A percentile compares a stretch with the other conserved stretches of the same genome.
Conservation (phyloP, 208 protist species). For the Trypanosoma rangeli region DNA sequence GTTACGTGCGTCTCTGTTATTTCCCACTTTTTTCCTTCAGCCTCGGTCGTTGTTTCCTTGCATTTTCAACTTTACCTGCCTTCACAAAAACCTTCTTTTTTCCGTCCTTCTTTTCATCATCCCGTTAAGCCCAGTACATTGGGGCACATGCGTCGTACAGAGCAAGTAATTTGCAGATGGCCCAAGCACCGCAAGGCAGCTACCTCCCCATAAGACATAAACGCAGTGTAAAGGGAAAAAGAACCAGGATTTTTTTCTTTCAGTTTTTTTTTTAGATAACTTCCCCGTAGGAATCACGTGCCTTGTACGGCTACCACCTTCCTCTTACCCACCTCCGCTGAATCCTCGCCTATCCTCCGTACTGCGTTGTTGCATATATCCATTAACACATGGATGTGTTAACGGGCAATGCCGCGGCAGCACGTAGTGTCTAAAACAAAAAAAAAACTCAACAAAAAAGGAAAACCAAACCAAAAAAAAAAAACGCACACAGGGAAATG, state of each 20-base stretch:
- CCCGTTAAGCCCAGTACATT: background rate
- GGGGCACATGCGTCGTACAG: background rate
- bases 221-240: background rate
- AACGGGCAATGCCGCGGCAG: background rate
- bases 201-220: background rate
- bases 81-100: background rate
- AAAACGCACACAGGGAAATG: slow-evolving; percentile 14
- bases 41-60: background rate
- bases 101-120: background rate
- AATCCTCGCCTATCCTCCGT: too few relatives aligned
- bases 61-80: background rate
- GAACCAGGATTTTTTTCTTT: background rate
- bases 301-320: too few relatives aligned
- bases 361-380: background rate
- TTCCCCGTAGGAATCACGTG: too few relatives aligned
- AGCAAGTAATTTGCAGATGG: background rate
- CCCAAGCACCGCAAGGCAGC: background rate
- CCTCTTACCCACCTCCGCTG: too few relatives aligned
- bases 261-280: too few relatives aligned
- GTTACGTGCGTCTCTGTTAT: background rate
- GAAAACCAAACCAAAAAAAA: slow-evolving; percentile 15
- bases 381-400: background rate
- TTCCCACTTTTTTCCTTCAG: background rate
- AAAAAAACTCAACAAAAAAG: slow-evolving; percentile 6
- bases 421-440: background rate